A percentile compares a stretch with the other conserved stretches of the same genome.
phyloP scores from a whole-genome alignment of 352 stramenopile genomes.

The Phytophthora sp. region DNA sequence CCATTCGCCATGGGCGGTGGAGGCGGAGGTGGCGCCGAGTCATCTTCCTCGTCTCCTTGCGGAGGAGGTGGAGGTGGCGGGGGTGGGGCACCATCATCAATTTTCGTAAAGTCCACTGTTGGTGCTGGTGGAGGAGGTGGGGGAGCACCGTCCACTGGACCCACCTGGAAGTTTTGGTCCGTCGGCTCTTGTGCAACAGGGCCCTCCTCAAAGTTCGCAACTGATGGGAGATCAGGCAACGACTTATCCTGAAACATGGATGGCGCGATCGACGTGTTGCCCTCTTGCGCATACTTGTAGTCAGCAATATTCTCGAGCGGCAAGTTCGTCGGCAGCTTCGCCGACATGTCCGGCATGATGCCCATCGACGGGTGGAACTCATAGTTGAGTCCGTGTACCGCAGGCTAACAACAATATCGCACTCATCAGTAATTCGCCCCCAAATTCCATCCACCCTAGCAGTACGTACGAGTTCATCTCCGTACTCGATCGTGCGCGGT shows the following conservation, averaged over 20 bases:
- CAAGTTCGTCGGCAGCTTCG: slow-evolving; percentile 79
- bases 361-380: slow-evolving; percentile 79
- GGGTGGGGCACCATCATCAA: slow-evolving; percentile 52
- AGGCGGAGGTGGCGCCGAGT: slow-evolving; percentile 50
- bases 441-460: background rate
- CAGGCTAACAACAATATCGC: slow-evolving; percentile 39
- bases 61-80: slow-evolving; percentile 59
- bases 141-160: slow-evolving; percentile 64
- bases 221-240: slow-evolving; percentile 67
- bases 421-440: background rate
- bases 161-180: slow-evolving; percentile 63
- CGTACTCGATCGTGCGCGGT: slow-evolving; percentile 80
- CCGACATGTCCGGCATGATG: slow-evolving; percentile 71
- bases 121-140: slow-evolving; percentile 67
- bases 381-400: slow-evolving; percentile 76
- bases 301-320: slow-evolving; percentile 81
- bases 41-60: slow-evolving; percentile 39
- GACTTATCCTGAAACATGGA: slow-evolving; percentile 86
- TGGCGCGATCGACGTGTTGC: slow-evolving; percentile 74
- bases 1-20: slow-evolving; percentile 38
- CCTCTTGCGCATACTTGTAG: slow-evolving; percentile 78
- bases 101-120: slow-evolving; percentile 61
- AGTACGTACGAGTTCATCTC: slow-evolving; percentile 70
- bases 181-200: slow-evolving; percentile 67
- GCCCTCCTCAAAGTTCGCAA: slow-evolving; percentile 69